Evolutionary conservation across 352 stramenopile genomes (phyloP), one percentile per base, ranked within the genome.

Genomic region (Globisporangium rhizosaccharum): DNA sequence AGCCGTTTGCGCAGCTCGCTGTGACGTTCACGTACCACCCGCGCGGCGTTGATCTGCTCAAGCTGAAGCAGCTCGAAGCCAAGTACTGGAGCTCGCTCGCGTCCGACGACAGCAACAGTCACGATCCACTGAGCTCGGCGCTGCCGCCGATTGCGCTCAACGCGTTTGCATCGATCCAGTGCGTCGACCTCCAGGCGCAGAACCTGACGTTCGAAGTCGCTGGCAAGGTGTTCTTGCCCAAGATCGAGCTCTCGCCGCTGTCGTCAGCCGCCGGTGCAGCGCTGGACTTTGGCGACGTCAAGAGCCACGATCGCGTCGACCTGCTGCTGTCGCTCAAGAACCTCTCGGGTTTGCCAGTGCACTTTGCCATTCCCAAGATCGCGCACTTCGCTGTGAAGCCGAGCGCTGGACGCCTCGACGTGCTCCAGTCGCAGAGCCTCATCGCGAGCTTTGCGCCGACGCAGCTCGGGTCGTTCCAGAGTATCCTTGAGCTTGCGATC

Each of bases 401-500:
- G 10, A 59, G 50, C 11, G 61, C 52, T 9, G 92, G 92, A 0
- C 72, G 76, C 1, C 63, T 98, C 7, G 75, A 95, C n/a, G 79
- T 92, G 4, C 50, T 92, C 33, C 85, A 97, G 67, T 94, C 81
- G 0, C 85, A 96, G 60, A 96, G 70, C n/a, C 65, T 97, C 30
- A 68, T 97, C 2, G 73, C 96, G 26, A 96, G 85, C 53, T 98
- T 97, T 52, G 67, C 80, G 0, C 93, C 93, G 6, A 81, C 72
- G 2, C 90, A 97, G 36, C 69, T 98, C 0, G 93, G 93, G 9
- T 68, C 70, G 6, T 96, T 96, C 46, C 60, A 70, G 52, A 78
- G 33, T 14, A 54, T 57, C 20, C 58, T 93, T 25, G 28, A 72
- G 6, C 56, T 93, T 15, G 30, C 62, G 0, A 64, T 93, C 25